Conservation (phyloP, 495 filamentous ascomycete species). For the Trichoderma virens region DNA sequence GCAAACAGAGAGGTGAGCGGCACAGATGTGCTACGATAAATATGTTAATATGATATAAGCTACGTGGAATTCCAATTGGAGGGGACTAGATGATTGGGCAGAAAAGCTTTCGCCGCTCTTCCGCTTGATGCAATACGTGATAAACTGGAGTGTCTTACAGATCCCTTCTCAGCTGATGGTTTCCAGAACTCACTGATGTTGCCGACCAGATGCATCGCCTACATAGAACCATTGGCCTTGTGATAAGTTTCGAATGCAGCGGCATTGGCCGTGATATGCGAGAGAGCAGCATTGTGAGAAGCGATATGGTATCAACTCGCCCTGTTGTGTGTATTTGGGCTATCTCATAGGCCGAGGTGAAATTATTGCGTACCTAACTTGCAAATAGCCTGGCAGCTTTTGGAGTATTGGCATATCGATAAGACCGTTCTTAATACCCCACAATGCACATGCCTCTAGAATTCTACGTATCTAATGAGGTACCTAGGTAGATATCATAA, state of each 20-base stretch:
- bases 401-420: too few relatives aligned
- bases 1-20: background rate
- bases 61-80: background rate
- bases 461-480: too few relatives aligned
- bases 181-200: background rate
- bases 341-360: too few relatives aligned
- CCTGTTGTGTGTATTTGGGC: too few relatives aligned
- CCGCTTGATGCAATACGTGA: background rate
- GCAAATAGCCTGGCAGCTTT: too few relatives aligned
- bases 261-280: background rate
- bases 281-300: background rate
- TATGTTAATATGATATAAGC: background rate
- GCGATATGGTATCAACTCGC: too few relatives aligned
- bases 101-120: background rate
- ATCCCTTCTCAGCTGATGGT: background rate
- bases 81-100: background rate
- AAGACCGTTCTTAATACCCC: too few relatives aligned
- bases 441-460: too few relatives aligned
- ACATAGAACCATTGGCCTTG: background rate
- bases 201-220: constrained; percentile 13
- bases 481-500: too few relatives aligned
- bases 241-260: background rate
- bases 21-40: background rate
- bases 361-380: too few relatives aligned
- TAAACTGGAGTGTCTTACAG: background rate